phyloP scores from a whole-genome alignment of 164 flowering plant species.

The Piper betle region DNA sequence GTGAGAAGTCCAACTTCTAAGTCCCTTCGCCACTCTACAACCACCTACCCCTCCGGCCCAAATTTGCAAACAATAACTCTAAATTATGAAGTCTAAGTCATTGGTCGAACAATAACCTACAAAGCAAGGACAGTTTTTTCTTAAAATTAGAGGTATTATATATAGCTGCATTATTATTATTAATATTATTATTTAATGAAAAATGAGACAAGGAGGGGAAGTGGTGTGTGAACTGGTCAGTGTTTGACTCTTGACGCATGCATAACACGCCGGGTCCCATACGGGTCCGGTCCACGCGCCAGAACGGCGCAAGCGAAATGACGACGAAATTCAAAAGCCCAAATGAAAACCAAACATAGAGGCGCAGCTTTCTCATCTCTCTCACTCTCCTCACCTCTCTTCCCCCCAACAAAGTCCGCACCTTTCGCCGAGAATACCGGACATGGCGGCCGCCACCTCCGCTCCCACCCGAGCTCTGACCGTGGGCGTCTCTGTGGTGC shows the following conservation, averaged over 20 bases:
- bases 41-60: too few species aligned
- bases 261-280: neutral
- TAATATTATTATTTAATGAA: too few species aligned
- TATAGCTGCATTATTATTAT: too few species aligned
- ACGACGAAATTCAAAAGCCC: neutral
- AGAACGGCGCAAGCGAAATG: neutral
- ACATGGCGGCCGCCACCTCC: neutral
- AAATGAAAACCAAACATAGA: neutral
- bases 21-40: too few species aligned
- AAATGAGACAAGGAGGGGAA: too few species aligned
- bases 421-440: neutral
- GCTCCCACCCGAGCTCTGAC: neutral
- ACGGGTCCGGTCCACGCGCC: neutral
- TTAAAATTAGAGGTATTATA: too few species aligned
- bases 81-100: too few species aligned
- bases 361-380: neutral
- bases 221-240: too few species aligned
- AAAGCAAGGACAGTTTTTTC: too few species aligned
- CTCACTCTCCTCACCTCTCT: neutral
- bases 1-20: too few species aligned
- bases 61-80: too few species aligned
- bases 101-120: too few species aligned
- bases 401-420: neutral
- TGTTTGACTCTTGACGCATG: neutral
- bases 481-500: neutral